Conservation (phyloP, 2,329 filamentous ascomycete species). For the Arthrinium phaeospermum region DNA sequence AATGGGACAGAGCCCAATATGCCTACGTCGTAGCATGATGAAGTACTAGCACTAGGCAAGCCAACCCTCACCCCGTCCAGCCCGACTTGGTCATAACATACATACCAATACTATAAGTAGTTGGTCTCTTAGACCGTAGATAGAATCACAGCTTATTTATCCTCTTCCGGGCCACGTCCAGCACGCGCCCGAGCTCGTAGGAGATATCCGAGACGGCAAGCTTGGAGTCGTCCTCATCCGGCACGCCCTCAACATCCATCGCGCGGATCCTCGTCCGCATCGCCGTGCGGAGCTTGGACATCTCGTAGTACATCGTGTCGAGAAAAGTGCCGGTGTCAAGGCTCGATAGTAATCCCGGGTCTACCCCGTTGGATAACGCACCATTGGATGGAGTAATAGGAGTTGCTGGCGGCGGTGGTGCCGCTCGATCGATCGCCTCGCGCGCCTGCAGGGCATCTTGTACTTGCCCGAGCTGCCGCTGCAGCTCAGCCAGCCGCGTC, state of each 20-base stretch:
- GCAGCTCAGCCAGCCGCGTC: not conserved
- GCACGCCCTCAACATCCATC: slow-evolving; percentile 14
- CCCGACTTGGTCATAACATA: not conserved
- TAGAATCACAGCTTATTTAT: slow-evolving; percentile 1
- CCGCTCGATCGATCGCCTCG: not conserved
- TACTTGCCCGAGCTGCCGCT: not conserved
- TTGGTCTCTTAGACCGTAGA: not conserved
- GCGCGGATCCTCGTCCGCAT: slow-evolving; percentile 17
- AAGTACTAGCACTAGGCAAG: not conserved
- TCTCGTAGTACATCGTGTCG: not conserved
- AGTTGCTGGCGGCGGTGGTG: not conserved
- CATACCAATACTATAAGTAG: not conserved
- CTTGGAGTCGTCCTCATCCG: slow-evolving; percentile 18
- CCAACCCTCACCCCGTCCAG: not conserved
- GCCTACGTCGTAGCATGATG: not conserved
- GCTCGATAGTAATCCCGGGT: not conserved
- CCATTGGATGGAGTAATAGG: not conserved
- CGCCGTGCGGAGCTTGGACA: slow-evolving; percentile 11
- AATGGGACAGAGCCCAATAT: not conserved
- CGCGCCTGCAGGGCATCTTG: not conserved
- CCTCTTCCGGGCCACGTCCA: not conserved
- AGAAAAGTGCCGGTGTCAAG: not conserved
- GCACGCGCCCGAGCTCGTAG: slow-evolving; percentile 13
- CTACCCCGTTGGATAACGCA: not conserved
- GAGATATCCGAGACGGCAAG: slow-evolving; percentile 22